Evolutionary conservation across 2,329 filamentous ascomycete species (phyloP), one percentile per base, ranked within the genome.

Genomic region (Fusarium pininemorale): DNA sequence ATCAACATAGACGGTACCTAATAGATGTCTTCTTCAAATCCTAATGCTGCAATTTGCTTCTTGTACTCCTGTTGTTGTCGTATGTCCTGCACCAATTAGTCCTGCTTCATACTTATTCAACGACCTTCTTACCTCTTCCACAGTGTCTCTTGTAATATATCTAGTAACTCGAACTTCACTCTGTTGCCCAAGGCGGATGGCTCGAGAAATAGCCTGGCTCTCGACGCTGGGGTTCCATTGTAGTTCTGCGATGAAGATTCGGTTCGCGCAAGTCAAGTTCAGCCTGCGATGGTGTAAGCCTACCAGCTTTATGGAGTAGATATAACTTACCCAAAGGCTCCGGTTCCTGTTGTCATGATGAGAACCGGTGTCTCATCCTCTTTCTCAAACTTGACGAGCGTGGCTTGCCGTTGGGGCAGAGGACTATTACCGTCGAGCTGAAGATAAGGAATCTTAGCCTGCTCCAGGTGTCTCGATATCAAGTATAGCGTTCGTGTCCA

Each of bases 171-270:
- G 63, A 0, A 89, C 87, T 15, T 82, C 60, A 10, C 82, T 72
- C 4, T 77, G 73, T 65, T 89, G 87, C 0, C 86, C 85, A 1
- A 89, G 78, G 0, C 87, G 83, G 7, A 87, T 77, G 0, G 85
- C 86, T 16, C 87, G 80, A 1, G 82, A 86, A 18, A 89, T 84
- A 0, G 87, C 88, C 62, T 90, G 87, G 18, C 83, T 83, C 65
- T 89, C 88, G 0, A 87, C 83, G 5, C 82, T 84, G 0, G 87
- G 87, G 44, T 89, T 89, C 87, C 87, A 89, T 32, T 89, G 88
- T 0, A 86, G 83, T 56, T 89, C 88, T 1, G 89, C 78, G 6
- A 89, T 84, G 65, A 86, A 87, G 0, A 89, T 83, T 0, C 84
- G 81, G 48, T 84, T 87, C 0, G 87, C 87, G 0, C 81, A 81